Base-by-base conservation (phyloP, 441 rosid genomes). In the Pelargonium fulgidum region DNA sequence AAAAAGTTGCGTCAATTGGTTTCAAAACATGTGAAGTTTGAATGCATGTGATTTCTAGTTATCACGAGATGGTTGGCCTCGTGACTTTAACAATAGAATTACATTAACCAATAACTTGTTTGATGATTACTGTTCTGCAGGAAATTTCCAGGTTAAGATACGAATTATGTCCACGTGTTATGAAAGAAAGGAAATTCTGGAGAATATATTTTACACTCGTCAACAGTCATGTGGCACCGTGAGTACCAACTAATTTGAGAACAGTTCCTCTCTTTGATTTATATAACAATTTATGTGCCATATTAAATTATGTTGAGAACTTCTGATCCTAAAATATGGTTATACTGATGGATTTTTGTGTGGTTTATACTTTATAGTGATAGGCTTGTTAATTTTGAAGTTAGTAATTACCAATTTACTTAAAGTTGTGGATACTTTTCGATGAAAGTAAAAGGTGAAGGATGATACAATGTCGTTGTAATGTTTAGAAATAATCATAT, bases 101-200 rank as follows among this genome's bases (percentile, higher is more conserved):
- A 9, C 42, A 39, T 39, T 7, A 17, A 54, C 6, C 42, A 39
- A 6, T 7, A 17, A 54, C 6, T 4, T 16, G 22, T 59, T 52
- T 63, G 9, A 26, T 39, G 24, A 17, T 22, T 3, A 12, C 14
- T 47, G 6, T 62, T 8, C 41, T 73, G 80, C 78, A 87, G 92
- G 88, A 81, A 81, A 84, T 87, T 66, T 85, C 87, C 9, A 83
- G 77, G 70, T 75, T 87, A 11, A 82, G 92, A 56, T 87, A 85
- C 75, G 89, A 87, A 52, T 67, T 87, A 61, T 87, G 92, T 72
- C 92, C 92, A 0, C 82, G 92, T 29, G 78, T 78, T 7, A 87
- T 87, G 92, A 87, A 85, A 72, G 92, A 87, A 70, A 68, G 75
- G 77, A 84, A 78, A 65, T 87, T 87, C 71, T 87, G 92, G 92